phyloP scores from a whole-genome alignment of 441 rosid genomes.

The Erodium moschatum region DNA sequence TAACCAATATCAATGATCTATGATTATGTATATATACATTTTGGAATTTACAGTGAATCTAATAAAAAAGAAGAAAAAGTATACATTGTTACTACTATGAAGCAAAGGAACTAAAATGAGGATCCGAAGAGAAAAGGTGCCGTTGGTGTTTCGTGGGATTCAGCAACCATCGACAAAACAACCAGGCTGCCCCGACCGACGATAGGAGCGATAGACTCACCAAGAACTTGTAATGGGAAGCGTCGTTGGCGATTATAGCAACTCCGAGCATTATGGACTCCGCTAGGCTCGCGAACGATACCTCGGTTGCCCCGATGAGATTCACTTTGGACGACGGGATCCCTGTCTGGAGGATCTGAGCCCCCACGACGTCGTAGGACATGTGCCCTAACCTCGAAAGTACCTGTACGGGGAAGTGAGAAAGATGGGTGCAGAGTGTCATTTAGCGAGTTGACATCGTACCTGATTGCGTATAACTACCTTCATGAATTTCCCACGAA shows the following conservation, averaged over 20 bases:
- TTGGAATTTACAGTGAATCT: too few relatives aligned
- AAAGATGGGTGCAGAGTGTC: too few relatives aligned
- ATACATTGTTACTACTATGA: too few relatives aligned
- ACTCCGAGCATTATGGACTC: constrained; percentile 84
- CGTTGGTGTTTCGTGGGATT: constrained; percentile 82
- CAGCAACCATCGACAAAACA: constrained; percentile 72
- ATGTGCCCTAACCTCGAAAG: constrained; percentile 83
- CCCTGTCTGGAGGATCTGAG: constrained; percentile 93
- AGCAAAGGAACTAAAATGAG: constrained; percentile 16
- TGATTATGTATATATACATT: too few relatives aligned
- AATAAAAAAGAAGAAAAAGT: too few relatives aligned
- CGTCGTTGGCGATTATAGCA: constrained; percentile 73
- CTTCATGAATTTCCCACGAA: too few relatives aligned
- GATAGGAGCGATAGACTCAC: constrained; percentile 66
- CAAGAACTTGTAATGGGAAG: constrained; percentile 64
- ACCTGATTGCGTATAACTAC: too few relatives aligned
- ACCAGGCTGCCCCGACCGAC: constrained; percentile 69
- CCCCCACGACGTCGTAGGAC: constrained; percentile 77
- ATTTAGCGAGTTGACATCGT: too few relatives aligned
- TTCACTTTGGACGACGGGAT: constrained; percentile 83
- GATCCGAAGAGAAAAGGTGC: constrained; percentile 51
- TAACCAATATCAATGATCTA: too few relatives aligned
- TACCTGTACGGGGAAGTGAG: constrained; percentile 36
- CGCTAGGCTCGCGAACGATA: constrained; percentile 81
- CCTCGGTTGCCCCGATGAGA: constrained; percentile 79